Conservation (phyloP, 2,329 filamentous ascomycete species). For the Boeremia exigua region DNA sequence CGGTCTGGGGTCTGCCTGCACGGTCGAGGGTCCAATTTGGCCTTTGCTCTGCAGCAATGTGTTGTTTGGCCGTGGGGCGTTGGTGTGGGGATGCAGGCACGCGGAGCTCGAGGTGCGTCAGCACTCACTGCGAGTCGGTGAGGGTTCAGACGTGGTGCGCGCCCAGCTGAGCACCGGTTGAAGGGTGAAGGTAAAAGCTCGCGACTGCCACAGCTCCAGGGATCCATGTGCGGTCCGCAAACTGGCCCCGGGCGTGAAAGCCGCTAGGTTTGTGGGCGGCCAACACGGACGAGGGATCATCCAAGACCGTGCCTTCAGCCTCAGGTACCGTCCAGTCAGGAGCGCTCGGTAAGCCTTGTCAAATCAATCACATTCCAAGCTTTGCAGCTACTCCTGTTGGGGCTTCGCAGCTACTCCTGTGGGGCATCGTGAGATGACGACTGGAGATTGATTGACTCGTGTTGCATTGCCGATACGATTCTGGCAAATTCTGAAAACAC, state of each 20-base stretch:
- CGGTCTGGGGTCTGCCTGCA: conserved; percentile 16
- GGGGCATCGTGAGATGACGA: neutral
- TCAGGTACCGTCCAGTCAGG: conserved; percentile 14
- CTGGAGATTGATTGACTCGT: conserved; percentile 5
- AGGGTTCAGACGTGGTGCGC: neutral
- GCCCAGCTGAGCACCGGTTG: neutral
- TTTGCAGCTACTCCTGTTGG: neutral
- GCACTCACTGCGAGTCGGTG: neutral
- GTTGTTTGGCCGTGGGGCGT: conserved; percentile 12
- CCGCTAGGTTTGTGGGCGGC: conserved; percentile 1
- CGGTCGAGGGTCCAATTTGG: neutral
- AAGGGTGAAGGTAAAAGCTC: conserved; percentile 12
- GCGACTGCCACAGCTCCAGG: conserved; percentile 11
- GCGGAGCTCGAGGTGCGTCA: conserved; percentile 11
- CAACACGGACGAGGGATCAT: conserved; percentile 10
- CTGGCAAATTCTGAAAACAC: too few relatives aligned
- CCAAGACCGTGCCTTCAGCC: conserved; percentile 15
- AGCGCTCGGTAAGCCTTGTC: conserved; percentile 8
- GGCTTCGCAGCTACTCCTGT: too few relatives aligned
- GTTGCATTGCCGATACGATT: neutral
- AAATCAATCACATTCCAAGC: conserved; percentile 6
- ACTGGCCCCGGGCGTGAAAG: neutral
- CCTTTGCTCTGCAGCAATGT: neutral
- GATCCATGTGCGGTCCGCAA: conserved; percentile 8
- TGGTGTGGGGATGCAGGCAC: conserved; percentile 27